Conservation (phyloP, 768 basidiomycete species). For the Sistotremastrum niveocremeum region DNA sequence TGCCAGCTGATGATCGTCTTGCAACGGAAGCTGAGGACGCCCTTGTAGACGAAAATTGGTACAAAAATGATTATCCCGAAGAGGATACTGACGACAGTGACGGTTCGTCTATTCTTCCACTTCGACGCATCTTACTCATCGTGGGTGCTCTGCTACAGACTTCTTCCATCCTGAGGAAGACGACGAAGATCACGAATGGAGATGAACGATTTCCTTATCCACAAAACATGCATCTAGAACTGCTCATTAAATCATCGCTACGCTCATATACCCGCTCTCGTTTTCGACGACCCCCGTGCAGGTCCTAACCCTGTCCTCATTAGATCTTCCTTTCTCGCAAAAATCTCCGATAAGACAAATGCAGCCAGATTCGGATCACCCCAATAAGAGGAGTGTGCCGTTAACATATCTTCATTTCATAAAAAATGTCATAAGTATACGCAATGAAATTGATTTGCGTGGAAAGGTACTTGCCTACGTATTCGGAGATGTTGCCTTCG, state of each 20-base stretch:
- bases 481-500: slow-evolving; percentile 24
- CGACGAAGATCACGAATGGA: slow-evolving; percentile 21
- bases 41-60: slow-evolving; percentile 59
- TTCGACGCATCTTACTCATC: too few species aligned
- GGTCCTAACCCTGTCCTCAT: slow-evolving; percentile 20
- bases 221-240: not conserved
- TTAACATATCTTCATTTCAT: slow-evolving; percentile 8
- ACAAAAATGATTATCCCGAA: slow-evolving; percentile 77
- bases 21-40: not conserved
- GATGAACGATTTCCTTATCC: slow-evolving; percentile 10
- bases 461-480: slow-evolving; percentile 15
- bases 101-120: slow-evolving; percentile 3
- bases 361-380: slow-evolving; percentile 23
- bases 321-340: slow-evolving; percentile 21
- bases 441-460: slow-evolving; percentile 2
- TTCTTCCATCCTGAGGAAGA: slow-evolving; percentile 18
- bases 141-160: slow-evolving; percentile 10
- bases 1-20: slow-evolving; percentile 5
- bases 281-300: too few species aligned
- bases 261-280: too few species aligned
- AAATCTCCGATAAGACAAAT: slow-evolving; percentile 26
- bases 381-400: slow-evolving; percentile 27
- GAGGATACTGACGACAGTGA: slow-evolving; percentile 35
- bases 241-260: too few species aligned
- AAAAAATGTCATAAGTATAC: slow-evolving; percentile 7